Evolutionary conservation across 2,329 filamentous ascomycete species (phyloP), one percentile per base, ranked within the genome.

Genomic region (Curvularia hawaiiensis): DNA sequence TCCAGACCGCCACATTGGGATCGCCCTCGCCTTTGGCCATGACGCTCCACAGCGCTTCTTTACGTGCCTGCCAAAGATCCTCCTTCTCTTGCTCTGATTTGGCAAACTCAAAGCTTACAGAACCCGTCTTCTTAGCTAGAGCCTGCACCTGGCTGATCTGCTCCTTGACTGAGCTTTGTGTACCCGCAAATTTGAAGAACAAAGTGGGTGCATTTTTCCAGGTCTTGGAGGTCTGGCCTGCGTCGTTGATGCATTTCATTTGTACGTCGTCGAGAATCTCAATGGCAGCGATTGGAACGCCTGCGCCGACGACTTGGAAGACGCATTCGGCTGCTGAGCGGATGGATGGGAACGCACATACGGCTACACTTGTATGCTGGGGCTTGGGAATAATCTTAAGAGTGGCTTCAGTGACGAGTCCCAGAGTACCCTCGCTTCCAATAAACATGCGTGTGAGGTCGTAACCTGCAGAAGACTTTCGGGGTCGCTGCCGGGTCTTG

Each of bases 181-280:
- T 90, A 9, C 89, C 89, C 0, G 86, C 82, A 67, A 91, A 91
- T 77, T 91, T 91, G 79, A 92, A 85, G 68, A 92, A 92, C 2
- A 92, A 78, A 0, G 90, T 92, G 0, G 90, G 88, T 0, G 79
- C 78, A 69, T 91, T 89, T 56, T 84, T 84, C 90, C 90, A 92
- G 38, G 79, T 79, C 24, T 87, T 85, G 35, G 82, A 82, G 0
- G 86, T 87, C 71, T 81, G 83, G 26, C 88, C 88, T 0, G 87
- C 85, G 28, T 84, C 80, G 77, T 91, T 91, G 65, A 91, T 85
- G 43, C 88, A 85, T 50, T 80, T 77, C 88, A 97, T 97, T 79
- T 96, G 92, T 56, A 92, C 89, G 72, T 96, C 92, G 78, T 97
- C 93, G 28, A 97, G 82, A 56, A 97, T 90, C 79, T 97, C 93